These are phyloP conservation scores for Pythium aphanidermatum DNA, from an alignment of 352 stramenopile genomes.

Conservation along the genomic window DNA sequence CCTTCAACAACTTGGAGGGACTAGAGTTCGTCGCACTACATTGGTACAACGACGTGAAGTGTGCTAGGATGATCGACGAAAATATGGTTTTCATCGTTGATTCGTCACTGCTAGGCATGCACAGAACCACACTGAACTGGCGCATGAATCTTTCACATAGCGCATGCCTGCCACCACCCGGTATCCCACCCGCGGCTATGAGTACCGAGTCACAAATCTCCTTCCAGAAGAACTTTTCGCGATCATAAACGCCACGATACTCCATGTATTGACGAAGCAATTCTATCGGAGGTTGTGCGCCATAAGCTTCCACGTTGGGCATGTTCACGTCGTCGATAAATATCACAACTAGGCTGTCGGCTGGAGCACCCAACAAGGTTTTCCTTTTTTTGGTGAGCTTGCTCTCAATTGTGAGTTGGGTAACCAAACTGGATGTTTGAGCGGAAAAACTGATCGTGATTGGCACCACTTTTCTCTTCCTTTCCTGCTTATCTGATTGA, in stretches of 20 bases:
- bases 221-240: conserved; percentile 82
- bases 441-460: conserved; percentile 83
- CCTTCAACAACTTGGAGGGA: conserved; percentile 36
- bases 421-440: conserved; percentile 75
- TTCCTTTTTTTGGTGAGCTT: conserved; percentile 91
- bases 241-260: conserved; percentile 71
- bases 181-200: conserved; percentile 51
- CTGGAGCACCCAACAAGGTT: conserved; percentile 84
- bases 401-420: conserved; percentile 82
- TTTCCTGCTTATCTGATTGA: neutral
- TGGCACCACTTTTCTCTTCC: conserved; percentile 30
- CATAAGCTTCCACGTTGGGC: conserved; percentile 63
- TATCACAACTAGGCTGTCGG: conserved; percentile 57
- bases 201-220: conserved; percentile 63
- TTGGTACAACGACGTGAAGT: conserved; percentile 17
- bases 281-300: conserved; percentile 72
- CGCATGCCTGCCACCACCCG: conserved; percentile 44
- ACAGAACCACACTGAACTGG: conserved; percentile 63
- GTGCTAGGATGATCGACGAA: conserved; percentile 66
- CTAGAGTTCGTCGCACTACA: conserved; percentile 11
- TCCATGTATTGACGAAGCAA: conserved; percentile 70
- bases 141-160: conserved; percentile 61
- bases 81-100: conserved; percentile 88
- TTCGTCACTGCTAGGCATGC: conserved; percentile 66
- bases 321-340: conserved; percentile 93